Conservation (phyloP, 169 alveolate genomes). For the Plasmodium reichenowi region DNA sequence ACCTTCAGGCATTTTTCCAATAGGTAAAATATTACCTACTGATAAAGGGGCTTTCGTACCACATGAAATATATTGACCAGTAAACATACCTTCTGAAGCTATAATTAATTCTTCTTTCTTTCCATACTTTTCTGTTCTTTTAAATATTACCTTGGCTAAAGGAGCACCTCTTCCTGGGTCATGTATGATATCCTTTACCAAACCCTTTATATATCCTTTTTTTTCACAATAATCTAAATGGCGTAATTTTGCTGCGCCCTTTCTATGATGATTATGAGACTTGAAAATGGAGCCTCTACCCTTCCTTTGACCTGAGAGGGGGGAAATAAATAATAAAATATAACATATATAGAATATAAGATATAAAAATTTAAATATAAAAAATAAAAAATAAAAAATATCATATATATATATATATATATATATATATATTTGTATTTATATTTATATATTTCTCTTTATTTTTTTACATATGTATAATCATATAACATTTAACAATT, state of each 20-base stretch:
- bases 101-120: constrained; percentile 95
- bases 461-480: too few species aligned
- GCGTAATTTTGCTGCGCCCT: constrained; percentile 97
- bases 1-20: constrained; percentile 99
- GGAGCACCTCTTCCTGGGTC: constrained; percentile 99
- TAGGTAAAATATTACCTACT: constrained; percentile 98
- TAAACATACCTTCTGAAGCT: constrained; percentile 99
- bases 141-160: constrained; percentile 95
- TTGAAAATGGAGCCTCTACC: constrained; percentile 97
- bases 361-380: background rate
- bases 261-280: constrained; percentile 94
- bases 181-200: constrained; percentile 96
- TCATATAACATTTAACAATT: too few species aligned
- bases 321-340: background rate
- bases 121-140: constrained; percentile 97
- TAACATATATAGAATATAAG: background rate
- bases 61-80: constrained; percentile 98
- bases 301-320: constrained; percentile 95
- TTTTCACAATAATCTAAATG: constrained; percentile 95
- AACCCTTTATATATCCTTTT: constrained; percentile 96
- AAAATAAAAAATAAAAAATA: background rate
- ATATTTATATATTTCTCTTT: background rate
- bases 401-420: background rate
- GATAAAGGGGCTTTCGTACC: constrained; percentile 97
- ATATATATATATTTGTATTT: background rate